Evolutionary conservation across 306 rosid genomes (phyloP), one percentile per base, ranked within the genome.

Genomic region (Urtica urens): DNA sequence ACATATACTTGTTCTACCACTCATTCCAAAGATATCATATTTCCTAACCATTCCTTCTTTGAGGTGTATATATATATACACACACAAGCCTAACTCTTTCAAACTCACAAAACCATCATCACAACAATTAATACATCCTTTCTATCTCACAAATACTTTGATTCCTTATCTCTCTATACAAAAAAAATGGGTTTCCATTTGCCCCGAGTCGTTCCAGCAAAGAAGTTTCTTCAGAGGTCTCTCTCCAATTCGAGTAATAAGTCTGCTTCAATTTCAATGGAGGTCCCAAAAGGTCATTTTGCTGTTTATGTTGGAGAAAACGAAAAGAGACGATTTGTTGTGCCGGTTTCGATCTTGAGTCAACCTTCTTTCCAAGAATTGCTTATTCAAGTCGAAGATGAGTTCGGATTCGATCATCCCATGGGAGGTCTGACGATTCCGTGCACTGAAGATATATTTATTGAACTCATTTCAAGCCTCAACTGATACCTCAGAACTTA

Each of bases 261-360:
- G 10, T 25, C 46, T 17, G 22, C 15, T 19, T 55, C 50, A 49
- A 64, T 35, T 7, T 38, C 28, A 10, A 22, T 9, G 28, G 63
- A 66, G 38, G 68, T 78, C 13, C 71, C 72, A 24, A 71, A 68
- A 51, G 79, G 73, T 38, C 30, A 59, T 28, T 45, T 67, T 46
- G 73, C 83, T 2, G 73, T 76, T 1, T 76, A 76, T 25, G 81
- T 76, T 27, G 83, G 83, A 20, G 74, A 58, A 53, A 49, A 23
- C 51, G 53, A 75, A 38, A 7, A 17, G 48, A 42, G 21, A 10
- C 48, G 48, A 22, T 42, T 42, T 42, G 48, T 42, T 4, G 24
- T 78, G 51, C 79, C 72, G 0, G 30, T 62, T 15, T 42, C 66
- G 21, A 49, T 53, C 70, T 39, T 78, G 61, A 70, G 68, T 34